These are phyloP conservation scores for Sarcomyxa edulis DNA, from an alignment of 768 basidiomycete species.

Conservation along the genomic window DNA sequence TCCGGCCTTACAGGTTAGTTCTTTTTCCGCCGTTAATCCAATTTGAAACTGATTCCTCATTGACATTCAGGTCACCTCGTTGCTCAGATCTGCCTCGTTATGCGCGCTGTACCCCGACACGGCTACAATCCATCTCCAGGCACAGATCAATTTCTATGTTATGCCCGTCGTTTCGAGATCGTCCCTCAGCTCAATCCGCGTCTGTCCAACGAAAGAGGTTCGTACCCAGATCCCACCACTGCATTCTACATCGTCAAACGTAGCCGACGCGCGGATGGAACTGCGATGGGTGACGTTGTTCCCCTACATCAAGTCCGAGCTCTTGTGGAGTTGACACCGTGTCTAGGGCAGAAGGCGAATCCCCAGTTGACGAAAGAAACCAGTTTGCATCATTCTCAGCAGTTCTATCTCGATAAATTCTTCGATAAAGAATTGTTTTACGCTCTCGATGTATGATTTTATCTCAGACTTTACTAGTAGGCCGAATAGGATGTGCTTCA, in stretches of 20 bases:
- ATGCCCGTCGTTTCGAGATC: constrained; percentile 7
- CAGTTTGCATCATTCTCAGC: background rate
- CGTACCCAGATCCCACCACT: constrained; percentile 6
- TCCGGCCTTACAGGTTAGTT: constrained; percentile 14
- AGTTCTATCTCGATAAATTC: constrained; percentile 2
- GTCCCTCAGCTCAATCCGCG: constrained; percentile 3
- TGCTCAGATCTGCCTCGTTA: background rate
- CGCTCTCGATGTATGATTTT: background rate
- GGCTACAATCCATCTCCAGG: background rate
- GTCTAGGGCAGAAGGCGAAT: constrained; percentile 6
- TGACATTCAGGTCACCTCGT: background rate
- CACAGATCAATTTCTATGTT: constrained; percentile 6
- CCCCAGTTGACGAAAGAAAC: constrained; percentile 5
- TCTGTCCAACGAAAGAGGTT: constrained; percentile 2
- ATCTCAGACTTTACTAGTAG: too few relatives aligned
- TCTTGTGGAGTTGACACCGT: constrained; percentile 8
- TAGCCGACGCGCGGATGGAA: constrained; percentile 1
- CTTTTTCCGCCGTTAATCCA: background rate
- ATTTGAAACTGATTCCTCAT: background rate
- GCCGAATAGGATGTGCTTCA: too few relatives aligned
- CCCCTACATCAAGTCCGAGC: constrained; percentile 6
- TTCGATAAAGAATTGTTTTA: constrained; percentile 1
- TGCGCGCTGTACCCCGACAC: background rate
- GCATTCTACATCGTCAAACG: constrained; percentile 6
- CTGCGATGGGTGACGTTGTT: constrained; percentile 7